Conservation (phyloP, 2,329 filamentous ascomycete species). For the Scolecobasidium constrictum region DNA sequence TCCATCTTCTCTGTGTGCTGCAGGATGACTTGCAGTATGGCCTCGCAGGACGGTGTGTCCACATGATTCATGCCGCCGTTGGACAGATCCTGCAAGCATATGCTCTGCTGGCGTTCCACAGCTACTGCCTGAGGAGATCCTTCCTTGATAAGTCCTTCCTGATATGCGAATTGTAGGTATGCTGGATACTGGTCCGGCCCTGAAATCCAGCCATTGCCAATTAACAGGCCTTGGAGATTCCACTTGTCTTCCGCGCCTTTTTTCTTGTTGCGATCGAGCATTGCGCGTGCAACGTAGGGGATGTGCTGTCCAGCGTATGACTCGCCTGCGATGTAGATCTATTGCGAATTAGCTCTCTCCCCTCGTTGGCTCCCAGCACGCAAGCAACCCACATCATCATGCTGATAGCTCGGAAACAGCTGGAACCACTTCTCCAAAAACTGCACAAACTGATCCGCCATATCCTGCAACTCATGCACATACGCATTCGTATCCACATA, state of each 20-base stretch:
- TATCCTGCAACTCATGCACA: constrained; percentile 71
- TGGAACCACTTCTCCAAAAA: constrained; percentile 90
- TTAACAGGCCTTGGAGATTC: constrained; percentile 76
- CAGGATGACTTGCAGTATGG: constrained; percentile 63
- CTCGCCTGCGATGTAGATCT: constrained; percentile 93
- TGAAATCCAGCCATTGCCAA: constrained; percentile 97
- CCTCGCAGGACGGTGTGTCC: constrained; percentile 62
- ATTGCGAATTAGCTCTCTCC: neutral
- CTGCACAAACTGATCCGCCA: constrained; percentile 77
- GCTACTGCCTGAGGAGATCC: constrained; percentile 52
- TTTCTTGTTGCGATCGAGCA: constrained; percentile 65
- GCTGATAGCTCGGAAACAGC: constrained; percentile 82
- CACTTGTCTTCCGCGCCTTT: constrained; percentile 38
- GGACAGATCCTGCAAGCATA: constrained; percentile 54
- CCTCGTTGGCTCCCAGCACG: neutral
- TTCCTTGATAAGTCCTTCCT: constrained; percentile 60
- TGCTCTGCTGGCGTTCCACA: constrained; percentile 57
- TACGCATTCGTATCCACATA: constrained; percentile 87
- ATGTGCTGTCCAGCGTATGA: constrained; percentile 97
- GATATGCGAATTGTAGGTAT: constrained; percentile 72
- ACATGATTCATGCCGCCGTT: constrained; percentile 51
- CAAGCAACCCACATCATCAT: constrained; percentile 68
- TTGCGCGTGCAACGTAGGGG: constrained; percentile 87
- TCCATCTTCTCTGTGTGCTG: constrained; percentile 40
- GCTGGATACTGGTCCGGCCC: constrained; percentile 81